phyloP scores from a whole-genome alignment of 1,139 yeast species.

The Taiozyma onychis region DNA sequence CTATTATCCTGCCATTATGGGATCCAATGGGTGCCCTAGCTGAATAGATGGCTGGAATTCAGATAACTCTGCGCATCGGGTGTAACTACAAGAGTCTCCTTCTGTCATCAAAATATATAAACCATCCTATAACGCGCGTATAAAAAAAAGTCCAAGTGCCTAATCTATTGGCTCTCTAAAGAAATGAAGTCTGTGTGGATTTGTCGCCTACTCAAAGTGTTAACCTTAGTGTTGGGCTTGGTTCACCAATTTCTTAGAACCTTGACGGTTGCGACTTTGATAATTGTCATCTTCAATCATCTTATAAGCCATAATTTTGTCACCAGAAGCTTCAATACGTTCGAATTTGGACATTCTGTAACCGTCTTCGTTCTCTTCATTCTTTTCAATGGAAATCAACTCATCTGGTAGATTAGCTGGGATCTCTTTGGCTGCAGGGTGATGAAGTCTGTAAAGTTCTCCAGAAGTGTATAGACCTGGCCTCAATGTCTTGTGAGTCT shows the following conservation, averaged over 20 bases:
- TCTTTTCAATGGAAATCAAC: background rate
- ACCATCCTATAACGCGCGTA: background rate
- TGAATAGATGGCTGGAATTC: background rate
- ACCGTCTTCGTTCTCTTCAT: background rate
- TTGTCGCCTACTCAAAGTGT: too few species aligned
- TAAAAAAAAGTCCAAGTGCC: background rate
- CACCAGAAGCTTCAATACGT: background rate
- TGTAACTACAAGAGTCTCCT: too few species aligned
- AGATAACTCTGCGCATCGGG: too few species aligned
- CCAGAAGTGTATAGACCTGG: conserved; percentile 6
- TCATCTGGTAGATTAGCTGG: background rate
- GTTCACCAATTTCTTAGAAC: background rate
- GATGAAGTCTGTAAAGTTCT: conserved; percentile 6
- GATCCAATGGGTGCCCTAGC: conserved; percentile 91
- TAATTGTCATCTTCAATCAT: background rate
- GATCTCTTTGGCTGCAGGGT: background rate
- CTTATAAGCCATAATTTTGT: background rate
- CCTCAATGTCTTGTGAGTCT: background rate
- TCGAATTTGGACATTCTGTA: background rate
- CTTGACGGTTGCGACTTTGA: background rate
- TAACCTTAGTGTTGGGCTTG: background rate
- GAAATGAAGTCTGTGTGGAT: background rate
- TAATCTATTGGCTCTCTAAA: background rate
- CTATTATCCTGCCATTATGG: conserved; percentile 62
- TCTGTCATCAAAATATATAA: background rate